Evolutionary conservation across 1,284 basidiomycete species (phyloP), one percentile per base, ranked within the genome.

Genomic region (Pseudozyma pruni): DNA sequence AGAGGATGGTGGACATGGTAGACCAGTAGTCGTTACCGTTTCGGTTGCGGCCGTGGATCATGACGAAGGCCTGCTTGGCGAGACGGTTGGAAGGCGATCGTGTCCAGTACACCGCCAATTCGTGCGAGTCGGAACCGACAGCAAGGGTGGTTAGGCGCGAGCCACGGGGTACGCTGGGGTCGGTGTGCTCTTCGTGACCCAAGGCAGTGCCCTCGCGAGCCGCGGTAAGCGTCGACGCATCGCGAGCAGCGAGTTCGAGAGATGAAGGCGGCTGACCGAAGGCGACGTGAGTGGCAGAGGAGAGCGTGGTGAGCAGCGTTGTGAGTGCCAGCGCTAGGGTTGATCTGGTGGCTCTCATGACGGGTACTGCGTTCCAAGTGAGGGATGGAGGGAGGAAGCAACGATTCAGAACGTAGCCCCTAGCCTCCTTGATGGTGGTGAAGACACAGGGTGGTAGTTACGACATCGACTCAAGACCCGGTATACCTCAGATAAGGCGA

Each of bases 21-120:
- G 35, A 58, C 75, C 75, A 77, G 56, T 79, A 77, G 16, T 46
- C 46, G 39, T 55, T 60, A 22, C 79, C 80, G 50, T 81, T 59
- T 2, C 78, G 68, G 17, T 72, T 47, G 17, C 72, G 57, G 10
- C 79, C 80, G 52, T 81, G 80, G 54, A 81, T 76, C 76, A 81
- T 80, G 47, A 81, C 53, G 32, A 71, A 80, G 9, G 79, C 80
- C 31, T 77, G 72, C 33, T 58, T 54, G 1, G 67, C 74, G n/a
- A 47, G 39, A 1, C 19, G 2, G 45, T 78, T 66, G 16, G 63
- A 35, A 2, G 69, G 62, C 1, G 35, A 25, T 2, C 41, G 39
- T 10, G 72, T 64, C 74, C 74, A 79, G 59, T 76, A 81, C 2
- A 52, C 59, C 0, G 74, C 70, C 9, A 80, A 51, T 11, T 62